Evolutionary conservation across 805 yeast genomes (phyloP).

Genomic region (Zygosaccharomyces gambellarensis): DNA sequence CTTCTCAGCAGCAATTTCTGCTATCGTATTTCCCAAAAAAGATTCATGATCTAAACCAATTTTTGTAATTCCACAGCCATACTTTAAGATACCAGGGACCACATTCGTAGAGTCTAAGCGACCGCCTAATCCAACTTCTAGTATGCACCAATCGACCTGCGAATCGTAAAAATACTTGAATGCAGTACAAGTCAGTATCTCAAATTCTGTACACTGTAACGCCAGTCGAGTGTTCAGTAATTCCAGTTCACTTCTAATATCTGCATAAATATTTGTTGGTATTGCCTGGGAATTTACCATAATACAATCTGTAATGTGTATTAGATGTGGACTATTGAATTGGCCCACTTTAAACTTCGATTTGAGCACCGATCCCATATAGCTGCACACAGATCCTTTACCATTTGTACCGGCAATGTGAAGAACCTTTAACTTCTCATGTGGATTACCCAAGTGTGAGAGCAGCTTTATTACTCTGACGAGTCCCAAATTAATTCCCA

Average conservation of each 20-base stretch:
- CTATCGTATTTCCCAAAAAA: conserved; percentile 62
- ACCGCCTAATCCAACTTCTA: conserved; percentile 97
- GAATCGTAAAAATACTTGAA: conserved; percentile 61
- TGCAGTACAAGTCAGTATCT: conserved; percentile 79
- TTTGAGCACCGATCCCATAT: conserved; percentile 60
- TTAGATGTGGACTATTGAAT: conserved; percentile 85
- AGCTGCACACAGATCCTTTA: conserved; percentile 88
- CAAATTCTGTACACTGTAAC: conserved; percentile 83
- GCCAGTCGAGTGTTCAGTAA: conserved; percentile 36
- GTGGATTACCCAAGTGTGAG: conserved; percentile 61
- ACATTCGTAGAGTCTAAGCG: conserved; percentile 85
- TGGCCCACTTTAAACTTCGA: conserved; percentile 52
- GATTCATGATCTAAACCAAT: conserved; percentile 83
- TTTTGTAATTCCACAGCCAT: conserved; percentile 73
- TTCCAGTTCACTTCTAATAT: conserved; percentile 41
- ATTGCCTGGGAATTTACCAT: conserved; percentile 59
- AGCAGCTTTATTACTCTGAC: conserved; percentile 46
- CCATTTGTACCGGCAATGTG: conserved; percentile 98
- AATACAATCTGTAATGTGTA: conserved; percentile 71
- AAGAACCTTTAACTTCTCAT: conserved; percentile 55
- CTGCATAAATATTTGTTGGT: conserved; percentile 40
- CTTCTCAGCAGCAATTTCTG: conserved; percentile 68
- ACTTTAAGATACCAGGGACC: conserved; percentile 41
- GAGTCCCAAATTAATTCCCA: conserved; percentile 59
- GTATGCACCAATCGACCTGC: conserved; percentile 64